Evolutionary conservation across 495 filamentous ascomycete genomes (phyloP).

Genomic region (Sordaria brevicollis): DNA sequence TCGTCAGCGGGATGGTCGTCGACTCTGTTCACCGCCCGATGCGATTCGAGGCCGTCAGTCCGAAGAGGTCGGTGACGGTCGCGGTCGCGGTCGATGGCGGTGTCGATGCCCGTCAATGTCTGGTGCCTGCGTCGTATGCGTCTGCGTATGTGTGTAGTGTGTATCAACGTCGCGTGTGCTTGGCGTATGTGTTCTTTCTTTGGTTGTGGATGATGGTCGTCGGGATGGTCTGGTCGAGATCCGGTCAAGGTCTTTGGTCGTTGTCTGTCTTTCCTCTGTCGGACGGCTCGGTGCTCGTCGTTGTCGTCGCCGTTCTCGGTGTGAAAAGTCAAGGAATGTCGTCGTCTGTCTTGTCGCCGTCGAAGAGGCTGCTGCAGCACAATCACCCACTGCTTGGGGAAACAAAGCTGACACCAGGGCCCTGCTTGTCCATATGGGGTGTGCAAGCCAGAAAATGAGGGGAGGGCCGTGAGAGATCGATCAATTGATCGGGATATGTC

Average conservation of each 20-base stretch:
- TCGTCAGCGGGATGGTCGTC: neutral
- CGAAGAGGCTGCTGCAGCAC: neutral
- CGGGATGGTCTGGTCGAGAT: neutral
- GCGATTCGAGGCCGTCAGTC: neutral
- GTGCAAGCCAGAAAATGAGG: neutral
- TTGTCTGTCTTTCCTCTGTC: neutral
- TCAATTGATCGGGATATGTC: neutral
- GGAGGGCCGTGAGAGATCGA: neutral
- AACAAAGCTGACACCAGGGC: neutral
- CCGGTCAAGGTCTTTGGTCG: neutral
- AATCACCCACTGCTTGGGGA: slow-evolving; percentile 6
- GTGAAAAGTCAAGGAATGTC: neutral
- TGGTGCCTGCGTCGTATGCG: neutral
- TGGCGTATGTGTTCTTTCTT: neutral
- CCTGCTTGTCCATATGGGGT: slow-evolving; percentile 9
- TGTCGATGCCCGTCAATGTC: neutral
- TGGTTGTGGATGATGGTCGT: neutral
- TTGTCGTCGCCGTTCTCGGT: neutral
- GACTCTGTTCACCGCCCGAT: neutral
- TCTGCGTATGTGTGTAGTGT: neutral
- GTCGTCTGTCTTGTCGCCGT: neutral
- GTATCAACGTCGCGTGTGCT: too few species aligned
- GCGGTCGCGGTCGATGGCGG: neutral
- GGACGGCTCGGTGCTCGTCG: too few species aligned
- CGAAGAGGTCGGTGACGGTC: neutral